Percentiles rank a stretch among this genome's conserved stretches.
Conservation (phyloP, 2,329 filamentous ascomycete species). For the Ophidiomyces ophidiicola region DNA sequence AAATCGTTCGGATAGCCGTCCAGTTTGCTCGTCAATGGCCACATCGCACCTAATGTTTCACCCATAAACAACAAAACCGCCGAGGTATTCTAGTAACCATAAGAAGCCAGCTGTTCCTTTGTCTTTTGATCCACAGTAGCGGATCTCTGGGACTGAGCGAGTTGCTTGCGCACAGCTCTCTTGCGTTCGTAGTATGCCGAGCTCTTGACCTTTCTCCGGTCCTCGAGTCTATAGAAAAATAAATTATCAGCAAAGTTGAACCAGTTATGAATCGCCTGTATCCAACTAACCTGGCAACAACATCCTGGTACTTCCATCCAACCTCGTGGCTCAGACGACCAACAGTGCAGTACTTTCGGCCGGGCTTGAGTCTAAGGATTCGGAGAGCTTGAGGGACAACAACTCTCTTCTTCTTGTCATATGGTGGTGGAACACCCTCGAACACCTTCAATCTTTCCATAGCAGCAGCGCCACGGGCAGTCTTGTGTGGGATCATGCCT, state of each 20-base stretch:
- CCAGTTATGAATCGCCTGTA: not conserved
- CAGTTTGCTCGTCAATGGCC: conserved; percentile 31
- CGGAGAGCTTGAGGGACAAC: conserved; percentile 97
- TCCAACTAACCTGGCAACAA: conserved; percentile 78
- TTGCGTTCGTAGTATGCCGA: conserved; percentile 99
- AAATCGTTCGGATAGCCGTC: conserved; percentile 33
- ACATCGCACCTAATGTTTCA: conserved; percentile 27
- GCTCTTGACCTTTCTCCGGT: conserved; percentile 99
- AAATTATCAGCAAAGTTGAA: conserved; percentile 3
- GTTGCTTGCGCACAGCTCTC: conserved; percentile 86
- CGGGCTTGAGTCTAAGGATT: conserved; percentile 92
- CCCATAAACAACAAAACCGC: conserved; percentile 30
- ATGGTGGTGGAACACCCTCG: conserved; percentile 96
- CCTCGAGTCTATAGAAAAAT: conserved; percentile 63
- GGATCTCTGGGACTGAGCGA: conserved; percentile 85
- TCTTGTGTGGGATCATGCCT: conserved; percentile 99
- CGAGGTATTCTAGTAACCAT: conserved; percentile 64
- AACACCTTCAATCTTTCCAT: conserved; percentile 99
- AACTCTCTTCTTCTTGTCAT: conserved; percentile 99
- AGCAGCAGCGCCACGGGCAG: conserved; percentile 87
- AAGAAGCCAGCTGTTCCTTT: conserved; percentile 73
- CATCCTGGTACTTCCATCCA: conserved; percentile 99
- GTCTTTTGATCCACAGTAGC: conserved; percentile 78
- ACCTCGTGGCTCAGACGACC: conserved; percentile 97
- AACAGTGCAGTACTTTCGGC: conserved; percentile 99